Evolutionary conservation across 768 basidiomycete genomes (phyloP), one percentile per base, ranked within the genome.

Genomic region (Suillus decipiens): DNA sequence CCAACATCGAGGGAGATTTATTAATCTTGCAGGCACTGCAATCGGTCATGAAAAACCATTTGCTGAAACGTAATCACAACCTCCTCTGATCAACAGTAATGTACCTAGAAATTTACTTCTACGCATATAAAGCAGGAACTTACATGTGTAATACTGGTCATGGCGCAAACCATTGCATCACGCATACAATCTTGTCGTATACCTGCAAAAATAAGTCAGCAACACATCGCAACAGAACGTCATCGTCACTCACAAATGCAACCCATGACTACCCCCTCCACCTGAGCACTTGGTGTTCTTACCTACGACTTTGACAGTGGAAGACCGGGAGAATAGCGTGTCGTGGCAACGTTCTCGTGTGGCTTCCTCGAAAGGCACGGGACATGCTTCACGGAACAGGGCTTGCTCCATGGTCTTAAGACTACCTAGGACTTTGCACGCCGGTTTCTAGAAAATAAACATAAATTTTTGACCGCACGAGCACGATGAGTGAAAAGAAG

Each of bases 341-440:
- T 89, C 2, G 96, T 99, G 1, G 97, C 97, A 14, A 96, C 97
- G 71, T 99, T 99, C 78, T 96, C 94, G 39, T 87, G 77, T 1
- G 80, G 79, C 17, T 70, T 78, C 22, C 76, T 73, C 71, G 81
- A 82, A 68, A 81, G 81, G 33, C 80, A 82, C 41, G 77, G 72
- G 0, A 83, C 78, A 53, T 84, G 82, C 67, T 86, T 87, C 62
- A 72, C 75, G 42, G 72, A 74, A 1, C 76, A 72, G 19, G 64
- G 69, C 41, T 41, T 67, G 87, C 61, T 92, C 91, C 93, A 95
- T 96, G 3, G 94, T 93, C 77, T 96, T 93, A 71, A 98, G 82
- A 71, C 90, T 92, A 22, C 97, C 96, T 99, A 99, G 39, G 96
- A 89, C 84, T 99, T 99, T 74, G 99, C 95, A 55, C 97, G 90